phyloP scores from a whole-genome alignment of 2,329 filamentous ascomycete species.

The Penicillium sp. region DNA sequence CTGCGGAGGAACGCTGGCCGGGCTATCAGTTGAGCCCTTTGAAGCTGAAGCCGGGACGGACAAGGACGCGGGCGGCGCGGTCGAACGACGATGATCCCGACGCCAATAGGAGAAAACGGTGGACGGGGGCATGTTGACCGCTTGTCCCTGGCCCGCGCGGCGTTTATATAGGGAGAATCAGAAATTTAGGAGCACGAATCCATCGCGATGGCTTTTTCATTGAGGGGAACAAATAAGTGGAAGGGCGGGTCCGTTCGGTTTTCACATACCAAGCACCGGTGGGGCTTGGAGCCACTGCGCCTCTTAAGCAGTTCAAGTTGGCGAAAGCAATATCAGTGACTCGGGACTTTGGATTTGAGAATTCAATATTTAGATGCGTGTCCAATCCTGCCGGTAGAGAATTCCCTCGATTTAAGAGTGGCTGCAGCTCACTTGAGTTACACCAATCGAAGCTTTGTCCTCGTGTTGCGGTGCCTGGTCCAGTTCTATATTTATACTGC shows the following conservation, averaged over 20 bases:
- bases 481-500: conserved; percentile 1
- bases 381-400: no score
- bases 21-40: conserved; percentile 17
- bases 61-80: conserved; percentile 26
- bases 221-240: conserved; percentile 11
- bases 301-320: neutral
- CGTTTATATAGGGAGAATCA: conserved; percentile 8
- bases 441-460: conserved; percentile 2
- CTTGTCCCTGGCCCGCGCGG: conserved; percentile 12
- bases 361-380: no score
- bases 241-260: conserved; percentile 11
- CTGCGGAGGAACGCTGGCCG: conserved; percentile 27
- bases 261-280: conserved; percentile 21
- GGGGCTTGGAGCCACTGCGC: conserved; percentile 9
- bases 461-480: neutral
- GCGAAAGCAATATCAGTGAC: no score
- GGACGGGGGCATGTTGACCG: conserved; percentile 31
- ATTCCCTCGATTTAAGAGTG: no score
- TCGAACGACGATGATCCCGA: conserved; percentile 36
- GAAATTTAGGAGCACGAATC: conserved; percentile 12
- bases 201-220: conserved; percentile 16
- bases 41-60: conserved; percentile 18
- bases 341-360: no score
- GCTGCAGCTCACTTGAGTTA: no score
- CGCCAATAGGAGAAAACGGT: conserved; percentile 40